Base-by-base conservation (phyloP, 73 alveolate species). In the Paraurostyla sp. region DNA sequence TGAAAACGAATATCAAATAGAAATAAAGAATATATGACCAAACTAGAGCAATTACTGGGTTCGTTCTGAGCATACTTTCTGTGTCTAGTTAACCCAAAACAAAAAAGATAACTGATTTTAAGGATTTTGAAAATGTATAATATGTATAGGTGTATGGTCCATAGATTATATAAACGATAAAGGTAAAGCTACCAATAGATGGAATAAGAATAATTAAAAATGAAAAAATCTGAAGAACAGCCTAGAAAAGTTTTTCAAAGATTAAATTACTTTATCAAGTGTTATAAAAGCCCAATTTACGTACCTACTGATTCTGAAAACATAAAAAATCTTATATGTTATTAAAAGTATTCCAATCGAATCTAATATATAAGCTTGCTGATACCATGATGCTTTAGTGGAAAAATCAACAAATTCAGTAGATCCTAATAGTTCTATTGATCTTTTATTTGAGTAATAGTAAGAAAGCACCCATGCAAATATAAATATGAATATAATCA, bases 131-230 rank as follows among this genome's bases (percentile, higher is more conserved):
- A 51, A 81, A 57, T 7, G 83, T 40, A 42, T 81, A 65, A 57
- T 81, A 81, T 25, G 62, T 40, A 41, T 6, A 3, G 1, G 58
- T 32, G 27, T 81, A 81, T 2, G 91, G 83, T 30, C 91, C 91
- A 57, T 57, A 52, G 32, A 81, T 65, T 45, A 81, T n/a, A 41
- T 81, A 81, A 0, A 57, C 69, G 6, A 81, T 38, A 48, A 54
- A 81, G 1, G 83, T 57, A 51, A 81, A 81, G 9, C 83, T 68
- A 20, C 49, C 83, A 22, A 56, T 3, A 71, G 73, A 57, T 1
- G 91, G 91, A 20, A 81, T 58, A 38, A 81, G n/a, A 32, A 81
- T 38, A 4, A 81, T 40, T 83, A 81, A 57, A 49, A 56, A 81
- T 7, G 71, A 29, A 0, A 52, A 23, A 11, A 81, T 59, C 27